Evolutionary conservation across 2,329 filamentous ascomycete genomes (phyloP), one percentile per base, ranked within the genome.

Genomic region (Xylaria sp.): DNA sequence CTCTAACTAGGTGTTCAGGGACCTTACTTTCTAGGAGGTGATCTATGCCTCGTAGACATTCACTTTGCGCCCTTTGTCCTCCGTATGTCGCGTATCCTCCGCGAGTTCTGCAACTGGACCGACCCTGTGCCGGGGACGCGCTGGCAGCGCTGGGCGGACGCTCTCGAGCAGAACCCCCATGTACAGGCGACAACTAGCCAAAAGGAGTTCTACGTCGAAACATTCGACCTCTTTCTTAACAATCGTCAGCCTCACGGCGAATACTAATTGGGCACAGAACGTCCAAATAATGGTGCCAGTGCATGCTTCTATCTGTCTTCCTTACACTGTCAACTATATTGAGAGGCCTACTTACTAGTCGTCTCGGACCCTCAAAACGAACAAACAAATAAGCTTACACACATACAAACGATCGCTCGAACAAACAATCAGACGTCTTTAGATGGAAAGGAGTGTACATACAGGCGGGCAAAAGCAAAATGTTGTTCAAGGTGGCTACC

Each of bases 61-160:
- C 86, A 91, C 65, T 80, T 91, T 42, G 89, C 89, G 1, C 90
- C 90, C 0, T 92, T 90, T 79, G 80, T 90, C 13, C 67, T 92
- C 17, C 80, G 90, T 1, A 74, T 92, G 55, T 77, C 81, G n/a
- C 81, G 83, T 2, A 82, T 91, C 17, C 73, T 90, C 29, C 78
- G 82, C 45, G 82, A 84, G 16, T 86, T 88, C 59, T 76, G 86
- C 18, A 82, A 81, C 19, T 91, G 88, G 86, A 80, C 83, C 1
- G 82, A 85, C 20, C 81, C 86, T 0, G 80, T 85, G 57, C 77
- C 80, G 1, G 85, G 83, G 1, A 84, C 78, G 56, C 77, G 89
- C 6, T 91, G 87, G 86, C 81, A 79, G 22, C 76, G 73, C 42
- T 92, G 89, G 89, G 76, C 91, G 5, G 77, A 84, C 24, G 89